Evolutionary conservation across 208 protist species (phyloP), one percentile per base, ranked within the genome.

Genomic region (Strigomonas culicis): DNA sequence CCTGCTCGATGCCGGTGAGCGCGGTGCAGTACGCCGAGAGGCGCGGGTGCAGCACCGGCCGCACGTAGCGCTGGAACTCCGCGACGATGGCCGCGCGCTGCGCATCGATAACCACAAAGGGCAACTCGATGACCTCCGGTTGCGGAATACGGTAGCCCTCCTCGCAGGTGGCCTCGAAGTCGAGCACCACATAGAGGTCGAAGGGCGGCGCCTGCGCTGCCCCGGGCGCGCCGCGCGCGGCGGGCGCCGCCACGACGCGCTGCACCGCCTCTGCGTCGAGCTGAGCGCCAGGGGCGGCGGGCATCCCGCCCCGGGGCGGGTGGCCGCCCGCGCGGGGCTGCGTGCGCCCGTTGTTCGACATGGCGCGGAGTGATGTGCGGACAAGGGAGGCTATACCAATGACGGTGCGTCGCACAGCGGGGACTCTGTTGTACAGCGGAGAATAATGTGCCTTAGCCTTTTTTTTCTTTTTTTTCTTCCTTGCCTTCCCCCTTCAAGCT

Each of bases 141-240:
- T 89, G 32, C 8, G 44, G 34, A 30, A 86, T 72, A 21, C 72
- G 71, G 13, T 39, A 32, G 19, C 64, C 62, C 2, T 63, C 61
- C 49, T 94, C 82, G 57, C 96, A 98, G 19, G 92, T 98, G 2
- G 97, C 97, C 75, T 98, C 97, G 77, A 98, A 97, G 78, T 98
- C 97, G 6, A 98, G 80, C 22, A 98, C 84, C 0, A 97, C 68
- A 58, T 90, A 97, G 1, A 62, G 74, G 46, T 93, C 84, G 47
- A 72, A 75, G 10, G 58, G 70, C 64, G 69, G 68, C 22, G 47
- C 28, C 1, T 59, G 58, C 32, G 32, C 6, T 10, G 32, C 3
- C 32, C 3, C 32, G 32, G 6, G 6, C 10, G 32, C 32, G 32
- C 32, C 32, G 32, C 6, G 6, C 6, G 32, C 32, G 32, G 32